Percentiles rank a stretch among this genome's conserved stretches.
Evolutionary conservation across 495 filamentous ascomycete genomes (phyloP).

Genomic region (Pseudotulostoma volvatum): DNA sequence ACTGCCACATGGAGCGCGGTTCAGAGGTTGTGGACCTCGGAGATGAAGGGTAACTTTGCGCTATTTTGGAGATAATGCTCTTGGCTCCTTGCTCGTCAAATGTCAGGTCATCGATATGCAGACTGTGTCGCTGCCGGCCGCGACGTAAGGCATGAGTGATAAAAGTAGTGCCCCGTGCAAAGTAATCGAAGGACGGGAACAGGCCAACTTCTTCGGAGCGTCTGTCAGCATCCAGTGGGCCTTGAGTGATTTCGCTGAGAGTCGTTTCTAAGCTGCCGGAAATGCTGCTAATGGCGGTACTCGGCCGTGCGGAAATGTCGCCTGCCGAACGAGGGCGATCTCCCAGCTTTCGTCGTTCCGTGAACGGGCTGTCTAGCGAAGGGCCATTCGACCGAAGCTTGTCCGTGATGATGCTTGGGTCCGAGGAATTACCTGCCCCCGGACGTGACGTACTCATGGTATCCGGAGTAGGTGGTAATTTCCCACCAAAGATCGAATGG

Average conservation of each 20-base stretch:
- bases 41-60: slow-evolving; percentile 6
- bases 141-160: slow-evolving; percentile 13
- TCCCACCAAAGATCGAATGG: slow-evolving; percentile 16
- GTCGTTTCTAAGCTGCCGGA: slow-evolving; percentile 19
- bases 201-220: slow-evolving; percentile 15
- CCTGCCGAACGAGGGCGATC: slow-evolving; percentile 21
- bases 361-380: slow-evolving; percentile 4
- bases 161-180: slow-evolving; percentile 18
- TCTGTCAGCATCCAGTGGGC: too few relatives aligned
- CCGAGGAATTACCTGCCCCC: slow-evolving; percentile 18
- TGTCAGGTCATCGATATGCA: slow-evolving; percentile 10
- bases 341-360: slow-evolving; percentile 9
- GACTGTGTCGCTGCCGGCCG: slow-evolving; percentile 12
- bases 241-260: slow-evolving; percentile 16
- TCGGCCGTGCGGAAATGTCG: slow-evolving; percentile 17
- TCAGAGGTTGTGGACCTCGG: background rate
- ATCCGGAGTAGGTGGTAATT: slow-evolving; percentile 28
- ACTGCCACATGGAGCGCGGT: background rate
- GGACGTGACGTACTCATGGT: slow-evolving; percentile 29
- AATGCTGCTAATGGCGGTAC: slow-evolving; percentile 15
- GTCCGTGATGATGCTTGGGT: slow-evolving; percentile 17
- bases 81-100: slow-evolving; percentile 11
- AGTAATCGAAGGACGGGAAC: slow-evolving; percentile 9
- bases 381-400: slow-evolving; percentile 7
- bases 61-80: slow-evolving; percentile 10